phyloP scores from a whole-genome alignment of 2,329 filamentous ascomycete species.

The Xylaria sp. region DNA sequence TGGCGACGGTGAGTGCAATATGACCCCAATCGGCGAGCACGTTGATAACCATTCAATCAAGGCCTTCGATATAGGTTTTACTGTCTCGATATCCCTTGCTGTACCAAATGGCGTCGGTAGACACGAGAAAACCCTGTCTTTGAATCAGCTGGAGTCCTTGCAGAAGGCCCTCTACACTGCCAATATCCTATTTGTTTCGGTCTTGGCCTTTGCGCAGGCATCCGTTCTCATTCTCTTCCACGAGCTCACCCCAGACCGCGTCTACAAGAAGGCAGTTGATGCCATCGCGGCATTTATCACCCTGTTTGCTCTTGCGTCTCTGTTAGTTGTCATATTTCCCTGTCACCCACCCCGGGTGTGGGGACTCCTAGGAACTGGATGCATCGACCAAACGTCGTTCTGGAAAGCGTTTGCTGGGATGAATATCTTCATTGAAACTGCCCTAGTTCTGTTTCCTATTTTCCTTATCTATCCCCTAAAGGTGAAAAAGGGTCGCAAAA shows the following conservation, averaged over 20 bases:
- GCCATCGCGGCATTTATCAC: conserved; percentile 10
- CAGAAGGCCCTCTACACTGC: conserved; percentile 34
- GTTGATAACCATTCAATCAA: conserved; percentile 24
- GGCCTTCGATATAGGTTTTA: conserved; percentile 37
- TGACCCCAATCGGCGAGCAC: not conserved
- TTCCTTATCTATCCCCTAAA: no score
- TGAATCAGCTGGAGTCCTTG: conserved; percentile 32
- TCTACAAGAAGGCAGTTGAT: conserved; percentile 8
- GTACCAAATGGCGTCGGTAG: conserved; percentile 34
- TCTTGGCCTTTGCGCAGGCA: conserved; percentile 30
- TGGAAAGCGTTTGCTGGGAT: no score
- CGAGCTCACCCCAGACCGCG: conserved; percentile 31
- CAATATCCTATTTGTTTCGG: conserved; percentile 33
- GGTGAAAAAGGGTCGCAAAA: no score
- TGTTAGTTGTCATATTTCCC: no score
- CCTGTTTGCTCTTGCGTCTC: conserved; percentile 12
- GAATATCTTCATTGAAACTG: no score
- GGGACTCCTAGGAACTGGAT: no score
- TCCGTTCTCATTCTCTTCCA: conserved; percentile 36
- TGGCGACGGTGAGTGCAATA: conserved; percentile 32
- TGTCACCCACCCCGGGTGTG: no score
- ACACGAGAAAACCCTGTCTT: conserved; percentile 31
- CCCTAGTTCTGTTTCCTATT: no score
- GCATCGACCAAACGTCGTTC: no score
- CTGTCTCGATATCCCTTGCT: conserved; percentile 35